Conservation (phyloP, 2,329 filamentous ascomycete genomes). For the Torrubiella hemipterigena region DNA sequence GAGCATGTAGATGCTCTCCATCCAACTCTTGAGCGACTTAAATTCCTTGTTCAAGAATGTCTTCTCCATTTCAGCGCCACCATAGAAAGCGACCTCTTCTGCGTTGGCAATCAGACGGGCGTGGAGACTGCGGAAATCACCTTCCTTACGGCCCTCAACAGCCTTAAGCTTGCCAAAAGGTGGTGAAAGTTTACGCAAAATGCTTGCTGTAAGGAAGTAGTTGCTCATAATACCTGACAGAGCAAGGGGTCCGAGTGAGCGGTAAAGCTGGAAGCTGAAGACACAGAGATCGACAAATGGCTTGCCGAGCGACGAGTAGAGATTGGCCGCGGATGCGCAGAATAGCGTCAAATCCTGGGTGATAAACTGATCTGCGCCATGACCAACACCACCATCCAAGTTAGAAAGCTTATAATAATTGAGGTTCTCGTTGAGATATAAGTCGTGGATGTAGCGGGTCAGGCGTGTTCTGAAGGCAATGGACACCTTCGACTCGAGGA, state of each 20-base stretch:
- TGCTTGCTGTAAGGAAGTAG: constrained; percentile 87
- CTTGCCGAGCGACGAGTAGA: constrained; percentile 97
- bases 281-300: constrained; percentile 94
- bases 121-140: constrained; percentile 86
- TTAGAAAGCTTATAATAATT: constrained; percentile 96
- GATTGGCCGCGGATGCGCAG: constrained; percentile 78
- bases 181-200: constrained; percentile 77
- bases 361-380: constrained; percentile 91
- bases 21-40: constrained; percentile 85
- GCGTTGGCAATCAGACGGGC: constrained; percentile 90
- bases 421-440: constrained; percentile 88
- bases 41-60: constrained; percentile 86
- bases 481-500: constrained; percentile 91
- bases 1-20: constrained; percentile 96
- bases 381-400: constrained; percentile 81
- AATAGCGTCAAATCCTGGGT: constrained; percentile 94
- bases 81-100: constrained; percentile 96
- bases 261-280: constrained; percentile 96
- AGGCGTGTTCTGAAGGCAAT: constrained; percentile 94
- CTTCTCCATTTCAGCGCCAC: constrained; percentile 89
- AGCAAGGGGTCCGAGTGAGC: constrained; percentile 78
- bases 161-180: constrained; percentile 96
- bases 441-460: constrained; percentile 91
- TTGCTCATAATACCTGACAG: constrained; percentile 78
- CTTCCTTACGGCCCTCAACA: constrained; percentile 88